Evolutionary conservation across 192 early-diverging fungal species (phyloP), one percentile per base, ranked within the genome.

Genomic region (Coemansia sp.): DNA sequence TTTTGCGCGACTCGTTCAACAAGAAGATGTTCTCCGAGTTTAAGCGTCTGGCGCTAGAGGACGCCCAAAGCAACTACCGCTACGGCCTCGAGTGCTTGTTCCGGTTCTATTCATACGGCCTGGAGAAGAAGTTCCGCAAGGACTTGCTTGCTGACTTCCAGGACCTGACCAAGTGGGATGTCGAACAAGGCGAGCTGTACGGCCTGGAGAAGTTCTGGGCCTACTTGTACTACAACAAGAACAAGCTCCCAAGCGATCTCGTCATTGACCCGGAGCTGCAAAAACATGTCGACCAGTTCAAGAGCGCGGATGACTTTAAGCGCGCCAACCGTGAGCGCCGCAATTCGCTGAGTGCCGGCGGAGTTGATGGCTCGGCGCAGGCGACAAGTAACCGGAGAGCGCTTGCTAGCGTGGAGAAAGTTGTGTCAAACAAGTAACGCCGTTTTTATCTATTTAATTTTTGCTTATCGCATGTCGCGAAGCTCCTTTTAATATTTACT

Each of bases 141-240:
- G 94, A 96, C 34, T 69, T 94, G 23, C 95, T 95, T 77, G 77
- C 88, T 34, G 95, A 98, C 72, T 97, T 98, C 79, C 90, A 95
- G 83, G 86, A 86, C 1, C 71, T 94, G 70, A 92, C 93, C 8
- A 86, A 90, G 61, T 84, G 85, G 68, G 96, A 98, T 67, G 69
- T 82, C 15, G 84, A 87, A 58, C 88, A 87, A 65, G 87, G 88
- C 60, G 84, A 90, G 73, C 82, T 93, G 69, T 95, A 96, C 68
- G 96, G 96, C 9, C 79, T 97, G 59, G 95, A 96, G 69, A 96
- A 98, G 78, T 94, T 98, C 78, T 98, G 94, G 94, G 94, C 94
- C 5, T 97, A 94, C 70, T 79, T 96, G 64, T 88, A 86, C 74
- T 96, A 94, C 80, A 90, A 94, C 68, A 93, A 95, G 85, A 90